Evolutionary conservation across 2,329 filamentous ascomycete genomes (phyloP).

Genomic region (Xylariaceae sp.): DNA sequence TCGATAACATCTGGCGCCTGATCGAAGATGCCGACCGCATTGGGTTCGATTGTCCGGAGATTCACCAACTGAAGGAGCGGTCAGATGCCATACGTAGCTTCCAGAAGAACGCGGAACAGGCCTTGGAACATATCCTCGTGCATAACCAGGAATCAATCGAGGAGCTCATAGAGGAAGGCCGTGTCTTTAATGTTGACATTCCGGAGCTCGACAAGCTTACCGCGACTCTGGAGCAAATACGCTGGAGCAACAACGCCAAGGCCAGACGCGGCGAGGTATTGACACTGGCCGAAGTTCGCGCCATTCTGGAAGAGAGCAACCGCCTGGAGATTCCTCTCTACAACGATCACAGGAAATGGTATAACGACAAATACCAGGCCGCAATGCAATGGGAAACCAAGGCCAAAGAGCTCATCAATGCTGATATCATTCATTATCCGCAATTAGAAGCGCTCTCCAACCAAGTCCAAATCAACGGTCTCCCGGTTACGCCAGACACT

Average conservation of each 20-base stretch:
- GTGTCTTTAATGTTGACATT: slow-evolving; percentile 85
- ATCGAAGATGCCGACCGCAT: slow-evolving; percentile 79
- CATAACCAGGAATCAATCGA: slow-evolving; percentile 74
- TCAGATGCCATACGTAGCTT: slow-evolving; percentile 81
- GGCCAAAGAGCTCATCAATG: slow-evolving; percentile 86
- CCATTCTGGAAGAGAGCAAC: slow-evolving; percentile 72
- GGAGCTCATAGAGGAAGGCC: slow-evolving; percentile 84
- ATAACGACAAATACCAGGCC: slow-evolving; percentile 69
- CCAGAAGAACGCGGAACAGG: slow-evolving; percentile 68
- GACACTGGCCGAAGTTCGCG: slow-evolving; percentile 72
- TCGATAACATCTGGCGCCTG: slow-evolving; percentile 82
- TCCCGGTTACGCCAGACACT: slow-evolving; percentile 81
- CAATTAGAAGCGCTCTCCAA: slow-evolving; percentile 88
- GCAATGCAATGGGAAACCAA: slow-evolving; percentile 91
- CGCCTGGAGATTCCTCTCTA: slow-evolving; percentile 74
- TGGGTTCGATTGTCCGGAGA: slow-evolving; percentile 91
- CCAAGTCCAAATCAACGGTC: slow-evolving; percentile 64
- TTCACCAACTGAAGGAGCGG: slow-evolving; percentile 78
- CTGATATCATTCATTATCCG: slow-evolving; percentile 87
- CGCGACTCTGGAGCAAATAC: slow-evolving; percentile 75
- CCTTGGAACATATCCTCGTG: slow-evolving; percentile 62
- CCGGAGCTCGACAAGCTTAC: slow-evolving; percentile 82
- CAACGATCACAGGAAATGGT: slow-evolving; percentile 74
- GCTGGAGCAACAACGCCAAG: slow-evolving; percentile 79
- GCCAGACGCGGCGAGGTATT: slow-evolving; percentile 60